Evolutionary conservation across 192 early-diverging fungal species (phyloP).

Genomic region (Chytriomyces sp.): DNA sequence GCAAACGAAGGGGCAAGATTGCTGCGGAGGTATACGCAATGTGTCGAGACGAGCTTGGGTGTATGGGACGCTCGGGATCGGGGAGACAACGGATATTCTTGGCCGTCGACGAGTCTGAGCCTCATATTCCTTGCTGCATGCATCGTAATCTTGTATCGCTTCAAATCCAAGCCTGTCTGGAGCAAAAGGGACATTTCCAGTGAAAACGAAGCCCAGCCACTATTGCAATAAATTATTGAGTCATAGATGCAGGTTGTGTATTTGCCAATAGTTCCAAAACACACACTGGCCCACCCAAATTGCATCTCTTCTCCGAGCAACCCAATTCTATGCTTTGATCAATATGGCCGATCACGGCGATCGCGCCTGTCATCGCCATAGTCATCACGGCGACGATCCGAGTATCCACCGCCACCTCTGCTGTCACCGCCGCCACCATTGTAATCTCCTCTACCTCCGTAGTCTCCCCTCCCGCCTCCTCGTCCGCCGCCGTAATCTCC

Average conservation of each 20-base stretch:
- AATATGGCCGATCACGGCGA: constrained; percentile 46
- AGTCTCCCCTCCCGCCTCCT: constrained; percentile 29
- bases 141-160: too few species aligned
- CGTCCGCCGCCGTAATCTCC: constrained; percentile 26
- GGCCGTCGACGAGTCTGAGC: too few species aligned
- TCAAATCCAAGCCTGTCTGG: too few species aligned
- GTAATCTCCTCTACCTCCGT: constrained; percentile 11
- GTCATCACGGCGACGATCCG: constrained; percentile 16
- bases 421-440: not conserved
- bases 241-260: too few species aligned
- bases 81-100: not conserved
- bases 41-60: constrained; percentile 21
- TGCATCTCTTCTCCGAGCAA: too few species aligned
- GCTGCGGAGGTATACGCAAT: constrained; percentile 3
- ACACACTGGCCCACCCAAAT: too few species aligned
- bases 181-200: too few species aligned
- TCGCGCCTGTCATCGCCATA: constrained; percentile 38
- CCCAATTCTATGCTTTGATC: not conserved
- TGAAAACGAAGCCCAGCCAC: too few species aligned
- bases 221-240: too few species aligned
- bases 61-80: not conserved
- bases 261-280: too few species aligned
- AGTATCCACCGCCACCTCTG: constrained; percentile 6
- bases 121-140: too few species aligned
- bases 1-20: not conserved